These are phyloP conservation scores for Mycena kentingensis DNA, from an alignment of 768 basidiomycete species.

Conservation along the genomic window DNA sequence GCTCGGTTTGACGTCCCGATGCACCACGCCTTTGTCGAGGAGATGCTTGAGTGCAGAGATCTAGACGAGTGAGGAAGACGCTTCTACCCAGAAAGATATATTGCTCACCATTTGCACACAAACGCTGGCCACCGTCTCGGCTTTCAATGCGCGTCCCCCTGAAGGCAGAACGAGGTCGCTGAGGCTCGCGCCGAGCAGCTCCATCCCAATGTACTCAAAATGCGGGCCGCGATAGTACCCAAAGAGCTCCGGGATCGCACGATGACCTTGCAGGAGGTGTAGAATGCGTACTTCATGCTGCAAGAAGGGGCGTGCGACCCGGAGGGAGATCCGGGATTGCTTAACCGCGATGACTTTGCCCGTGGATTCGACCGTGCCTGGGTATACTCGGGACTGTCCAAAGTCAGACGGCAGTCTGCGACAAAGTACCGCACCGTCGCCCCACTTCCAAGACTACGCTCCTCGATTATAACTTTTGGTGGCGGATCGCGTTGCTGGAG, in stretches of 20 bases:
- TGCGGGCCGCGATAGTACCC: constrained; percentile 34
- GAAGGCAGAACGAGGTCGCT: too few relatives aligned
- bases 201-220: constrained; percentile 40
- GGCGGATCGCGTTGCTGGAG: too few relatives aligned
- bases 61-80: too few relatives aligned
- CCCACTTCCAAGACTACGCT: too few relatives aligned
- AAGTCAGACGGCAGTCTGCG: too few relatives aligned
- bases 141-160: constrained; percentile 21
- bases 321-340: constrained; percentile 33
- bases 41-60: constrained; percentile 33
- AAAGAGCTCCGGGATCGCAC: constrained; percentile 34
- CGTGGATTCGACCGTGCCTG: too few relatives aligned
- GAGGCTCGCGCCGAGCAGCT: constrained; percentile 33
- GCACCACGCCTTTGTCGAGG: constrained; percentile 33
- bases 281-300: constrained; percentile 31
- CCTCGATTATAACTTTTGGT: too few relatives aligned
- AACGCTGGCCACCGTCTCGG: constrained; percentile 27
- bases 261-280: constrained; percentile 32
- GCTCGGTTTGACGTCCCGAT: constrained; percentile 40
- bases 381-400: too few relatives aligned
- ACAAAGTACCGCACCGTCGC: too few relatives aligned
- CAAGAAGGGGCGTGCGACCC: constrained; percentile 32
- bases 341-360: constrained; percentile 35
- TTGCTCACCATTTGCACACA: constrained; percentile 28
- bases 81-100: constrained; percentile 1